A percentile compares a stretch with the other conserved stretches of the same genome.
Evolutionary conservation across 2,329 filamentous ascomycete genomes (phyloP).

Genomic region (Paramyrothecium sp.): DNA sequence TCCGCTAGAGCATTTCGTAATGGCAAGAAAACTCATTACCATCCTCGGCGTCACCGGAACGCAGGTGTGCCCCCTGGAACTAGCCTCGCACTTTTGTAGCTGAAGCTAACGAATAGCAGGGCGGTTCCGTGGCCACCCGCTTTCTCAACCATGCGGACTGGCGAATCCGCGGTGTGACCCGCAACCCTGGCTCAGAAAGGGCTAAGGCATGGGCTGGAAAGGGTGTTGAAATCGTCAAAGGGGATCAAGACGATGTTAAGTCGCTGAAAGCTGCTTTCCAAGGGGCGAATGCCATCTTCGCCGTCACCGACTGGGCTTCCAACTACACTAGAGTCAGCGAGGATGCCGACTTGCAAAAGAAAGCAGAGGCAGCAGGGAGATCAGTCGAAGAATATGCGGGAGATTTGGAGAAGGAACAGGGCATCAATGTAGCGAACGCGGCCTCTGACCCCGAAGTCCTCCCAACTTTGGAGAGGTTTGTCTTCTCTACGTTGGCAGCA

Average conservation of each 20-base stretch:
- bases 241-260: slow-evolving; percentile 26
- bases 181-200: slow-evolving; percentile 34
- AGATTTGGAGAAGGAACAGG: slow-evolving; percentile 12
- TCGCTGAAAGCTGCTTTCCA: slow-evolving; percentile 31
- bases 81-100: neutral
- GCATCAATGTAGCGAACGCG: slow-evolving; percentile 14
- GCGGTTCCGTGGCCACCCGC: slow-evolving; percentile 11
- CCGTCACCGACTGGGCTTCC: slow-evolving; percentile 25
- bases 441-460: slow-evolving; percentile 8
- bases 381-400: slow-evolving; percentile 11
- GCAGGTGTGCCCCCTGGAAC: neutral
- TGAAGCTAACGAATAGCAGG: slow-evolving; percentile 4
- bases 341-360: neutral
- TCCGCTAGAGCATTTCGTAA: neutral
- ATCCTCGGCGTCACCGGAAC: neutral
- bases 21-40: neutral
- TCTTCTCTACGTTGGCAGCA: slow-evolving; percentile 46
- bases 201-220: slow-evolving; percentile 22
- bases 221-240: slow-evolving; percentile 35
- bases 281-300: slow-evolving; percentile 35
- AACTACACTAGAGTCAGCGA: slow-evolving; percentile 2
- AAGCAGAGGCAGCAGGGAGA: slow-evolving; percentile 1
- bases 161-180: slow-evolving; percentile 31
- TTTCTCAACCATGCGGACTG: slow-evolving; percentile 11
- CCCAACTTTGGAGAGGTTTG: slow-evolving; percentile 26